A percentile compares a stretch with the other conserved stretches of the same genome.
Evolutionary conservation across 2,329 filamentous ascomycete genomes (phyloP).

Genomic region (Microdochium bolleyi): DNA sequence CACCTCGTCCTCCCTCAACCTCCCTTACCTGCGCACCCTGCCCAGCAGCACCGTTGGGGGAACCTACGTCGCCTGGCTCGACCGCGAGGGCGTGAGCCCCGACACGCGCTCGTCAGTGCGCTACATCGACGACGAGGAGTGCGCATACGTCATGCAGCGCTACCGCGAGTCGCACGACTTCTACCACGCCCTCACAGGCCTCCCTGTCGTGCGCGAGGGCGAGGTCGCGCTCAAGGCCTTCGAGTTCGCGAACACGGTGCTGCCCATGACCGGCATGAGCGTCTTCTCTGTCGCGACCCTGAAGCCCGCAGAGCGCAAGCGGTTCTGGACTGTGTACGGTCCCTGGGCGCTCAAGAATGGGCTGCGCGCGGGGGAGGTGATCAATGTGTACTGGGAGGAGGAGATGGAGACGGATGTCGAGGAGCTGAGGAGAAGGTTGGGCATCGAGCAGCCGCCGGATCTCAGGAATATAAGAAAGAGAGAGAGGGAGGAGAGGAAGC

Average conservation of each 20-base stretch:
- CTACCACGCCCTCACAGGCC: constrained; percentile 86
- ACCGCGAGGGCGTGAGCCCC: constrained; percentile 85
- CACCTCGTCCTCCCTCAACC: constrained; percentile 61
- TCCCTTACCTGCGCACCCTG: constrained; percentile 63
- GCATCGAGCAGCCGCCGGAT: constrained; percentile 85
- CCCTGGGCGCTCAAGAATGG: constrained; percentile 91
- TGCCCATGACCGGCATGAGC: constrained; percentile 91
- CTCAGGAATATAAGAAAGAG: constrained; percentile 67
- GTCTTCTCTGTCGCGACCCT: constrained; percentile 79
- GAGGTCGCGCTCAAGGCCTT: constrained; percentile 97
- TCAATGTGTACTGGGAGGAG: constrained; percentile 98
- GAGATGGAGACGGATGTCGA: constrained; percentile 76
- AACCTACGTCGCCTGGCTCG: constrained; percentile 84
- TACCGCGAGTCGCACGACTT: constrained; percentile 98
- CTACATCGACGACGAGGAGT: constrained; percentile 92
- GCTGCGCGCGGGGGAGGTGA: constrained; percentile 65
- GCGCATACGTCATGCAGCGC: constrained; percentile 96
- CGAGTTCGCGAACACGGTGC: constrained; percentile 87
- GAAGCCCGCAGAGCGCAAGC: constrained; percentile 69
- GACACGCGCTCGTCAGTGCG: constrained; percentile 77
- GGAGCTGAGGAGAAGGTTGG: constrained; percentile 64
- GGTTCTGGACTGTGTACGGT: constrained; percentile 69
- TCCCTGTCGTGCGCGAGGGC: constrained; percentile 88
- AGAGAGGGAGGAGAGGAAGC: constrained; percentile 61
- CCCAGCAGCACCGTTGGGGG: constrained; percentile 69